These are phyloP conservation scores for Eustoma russellianum DNA, from an alignment of 257 asterid species.

Conservation along the genomic window DNA sequence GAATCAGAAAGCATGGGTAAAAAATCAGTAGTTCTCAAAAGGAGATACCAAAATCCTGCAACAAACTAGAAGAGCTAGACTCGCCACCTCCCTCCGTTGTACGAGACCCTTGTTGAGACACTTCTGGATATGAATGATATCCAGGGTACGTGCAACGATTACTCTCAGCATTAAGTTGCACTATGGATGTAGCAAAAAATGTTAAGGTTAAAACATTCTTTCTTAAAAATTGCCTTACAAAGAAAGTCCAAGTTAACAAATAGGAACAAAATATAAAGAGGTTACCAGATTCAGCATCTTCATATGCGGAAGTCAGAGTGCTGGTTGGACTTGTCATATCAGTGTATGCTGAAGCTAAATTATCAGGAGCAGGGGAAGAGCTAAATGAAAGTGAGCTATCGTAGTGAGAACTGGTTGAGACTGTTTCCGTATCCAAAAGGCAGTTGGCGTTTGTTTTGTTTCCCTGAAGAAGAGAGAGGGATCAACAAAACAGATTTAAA, in stretches of 20 bases:
- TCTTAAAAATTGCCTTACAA: slow-evolving; percentile 1
- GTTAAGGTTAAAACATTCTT: neutral
- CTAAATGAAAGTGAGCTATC: slow-evolving; percentile 58
- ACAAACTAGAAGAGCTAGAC: slow-evolving; percentile 42
- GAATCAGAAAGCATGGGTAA: neutral
- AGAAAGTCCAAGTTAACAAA: neutral
- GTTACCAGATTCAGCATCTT: slow-evolving; percentile 82
- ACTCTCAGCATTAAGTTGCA: slow-evolving; percentile 42
- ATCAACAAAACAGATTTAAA: neutral
- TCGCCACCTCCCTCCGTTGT: slow-evolving; percentile 27
- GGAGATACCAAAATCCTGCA: slow-evolving; percentile 40
- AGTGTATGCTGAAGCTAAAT: slow-evolving; percentile 24
- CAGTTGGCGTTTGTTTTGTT: slow-evolving; percentile 42
- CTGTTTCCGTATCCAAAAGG: slow-evolving; percentile 40
- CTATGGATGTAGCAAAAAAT: slow-evolving; percentile 12
- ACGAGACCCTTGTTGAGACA: slow-evolving; percentile 32
- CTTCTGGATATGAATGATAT: slow-evolving; percentile 45
- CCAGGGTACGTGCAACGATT: slow-evolving; percentile 52
- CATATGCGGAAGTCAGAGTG: slow-evolving; percentile 73
- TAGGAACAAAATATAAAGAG: slow-evolving; percentile 5
- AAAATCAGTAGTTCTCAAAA: slow-evolving; percentile 13
- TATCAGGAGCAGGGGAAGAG: slow-evolving; percentile 28
- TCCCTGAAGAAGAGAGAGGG: slow-evolving; percentile 59
- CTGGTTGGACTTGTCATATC: slow-evolving; percentile 73
- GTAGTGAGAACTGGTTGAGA: slow-evolving; percentile 41